These are phyloP conservation scores for Stachybotrys echinatus DNA, from an alignment of 2,329 filamentous ascomycete genomes.

Conservation along the genomic window DNA sequence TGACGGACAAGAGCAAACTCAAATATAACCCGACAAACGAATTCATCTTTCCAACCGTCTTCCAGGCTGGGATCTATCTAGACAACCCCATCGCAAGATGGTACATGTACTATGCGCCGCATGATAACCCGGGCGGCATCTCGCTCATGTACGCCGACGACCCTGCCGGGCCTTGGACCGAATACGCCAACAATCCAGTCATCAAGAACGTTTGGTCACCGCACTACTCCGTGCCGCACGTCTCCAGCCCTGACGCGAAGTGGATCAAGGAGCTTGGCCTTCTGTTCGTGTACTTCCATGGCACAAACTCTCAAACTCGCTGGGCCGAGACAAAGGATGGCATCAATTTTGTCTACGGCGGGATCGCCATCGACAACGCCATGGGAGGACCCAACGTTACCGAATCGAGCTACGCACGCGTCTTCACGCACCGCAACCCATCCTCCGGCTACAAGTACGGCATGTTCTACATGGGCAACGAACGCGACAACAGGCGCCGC, in stretches of 20 bases:
- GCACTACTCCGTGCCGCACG: slow-evolving; percentile 10
- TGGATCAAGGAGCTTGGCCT: slow-evolving; percentile 8
- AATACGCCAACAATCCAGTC: slow-evolving; percentile 10
- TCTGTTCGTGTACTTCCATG: slow-evolving; percentile 12
- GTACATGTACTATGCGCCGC: slow-evolving; percentile 21
- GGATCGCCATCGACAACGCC: slow-evolving; percentile 12
- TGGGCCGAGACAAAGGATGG: slow-evolving; percentile 11
- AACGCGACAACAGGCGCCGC: slow-evolving; percentile 13
- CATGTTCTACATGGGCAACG: slow-evolving; percentile 22
- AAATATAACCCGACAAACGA: slow-evolving; percentile 18
- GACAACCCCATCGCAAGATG: slow-evolving; percentile 13
- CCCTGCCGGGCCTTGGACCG: slow-evolving; percentile 10
- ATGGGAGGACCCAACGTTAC: slow-evolving; percentile 16
- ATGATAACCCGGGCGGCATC: slow-evolving; percentile 17
- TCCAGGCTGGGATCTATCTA: slow-evolving; percentile 14
- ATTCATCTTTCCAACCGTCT: slow-evolving; percentile 18
- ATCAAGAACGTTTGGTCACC: slow-evolving; percentile 6
- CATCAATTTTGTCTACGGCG: slow-evolving; percentile 10
- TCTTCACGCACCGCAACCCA: slow-evolving; percentile 14
- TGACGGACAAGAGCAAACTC: slow-evolving; percentile 13
- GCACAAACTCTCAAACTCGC: slow-evolving; percentile 9
- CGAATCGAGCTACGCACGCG: slow-evolving; percentile 18
- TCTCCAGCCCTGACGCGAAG: slow-evolving; percentile 11
- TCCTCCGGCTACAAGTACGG: slow-evolving; percentile 13
- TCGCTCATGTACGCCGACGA: slow-evolving; percentile 13